These are phyloP conservation scores for Cicer arietinum DNA, from an alignment of 306 rosid species.

Conservation along the genomic window DNA sequence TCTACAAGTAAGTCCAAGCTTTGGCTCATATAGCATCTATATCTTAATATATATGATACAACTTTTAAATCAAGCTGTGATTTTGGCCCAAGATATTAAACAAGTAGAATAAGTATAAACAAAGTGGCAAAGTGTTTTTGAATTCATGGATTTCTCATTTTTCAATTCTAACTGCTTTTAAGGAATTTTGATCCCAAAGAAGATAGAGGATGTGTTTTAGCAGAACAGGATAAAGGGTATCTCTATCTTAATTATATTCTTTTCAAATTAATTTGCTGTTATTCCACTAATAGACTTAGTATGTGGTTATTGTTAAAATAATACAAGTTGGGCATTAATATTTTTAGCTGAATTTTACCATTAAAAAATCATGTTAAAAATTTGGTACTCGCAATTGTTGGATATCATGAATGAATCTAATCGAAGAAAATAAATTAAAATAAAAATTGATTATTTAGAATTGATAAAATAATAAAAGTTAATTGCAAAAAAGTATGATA, in stretches of 20 bases:
- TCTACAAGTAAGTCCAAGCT: constrained; percentile 19
- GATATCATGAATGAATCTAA: too few species aligned
- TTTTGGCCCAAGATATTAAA: constrained; percentile 36
- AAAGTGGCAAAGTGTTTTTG: constrained; percentile 14
- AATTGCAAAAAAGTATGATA: too few species aligned
- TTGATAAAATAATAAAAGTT: too few species aligned
- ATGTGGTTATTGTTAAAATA: neutral
- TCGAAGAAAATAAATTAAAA: too few species aligned
- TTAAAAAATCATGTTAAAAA: neutral
- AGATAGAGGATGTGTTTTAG: constrained; percentile 26
- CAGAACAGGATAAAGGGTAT: constrained; percentile 32
- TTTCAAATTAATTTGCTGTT: neutral
- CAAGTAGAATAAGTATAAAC: constrained; percentile 37
- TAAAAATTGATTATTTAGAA: too few species aligned
- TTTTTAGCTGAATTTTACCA: neutral
- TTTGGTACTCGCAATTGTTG: too few species aligned
- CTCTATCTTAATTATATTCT: constrained; percentile 33
- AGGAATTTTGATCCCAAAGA: constrained; percentile 22
- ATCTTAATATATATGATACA: neutral
- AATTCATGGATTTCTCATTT: constrained; percentile 9
- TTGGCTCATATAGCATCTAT: constrained; percentile 30
- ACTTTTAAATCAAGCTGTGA: constrained; percentile 31
- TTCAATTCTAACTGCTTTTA: constrained; percentile 38
- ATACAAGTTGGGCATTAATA: neutral
- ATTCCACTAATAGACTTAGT: constrained; percentile 1